Evolutionary conservation across 2,329 filamentous ascomycete genomes (phyloP), one percentile per base, ranked within the genome.

Genomic region (Clathrospora elynae): DNA sequence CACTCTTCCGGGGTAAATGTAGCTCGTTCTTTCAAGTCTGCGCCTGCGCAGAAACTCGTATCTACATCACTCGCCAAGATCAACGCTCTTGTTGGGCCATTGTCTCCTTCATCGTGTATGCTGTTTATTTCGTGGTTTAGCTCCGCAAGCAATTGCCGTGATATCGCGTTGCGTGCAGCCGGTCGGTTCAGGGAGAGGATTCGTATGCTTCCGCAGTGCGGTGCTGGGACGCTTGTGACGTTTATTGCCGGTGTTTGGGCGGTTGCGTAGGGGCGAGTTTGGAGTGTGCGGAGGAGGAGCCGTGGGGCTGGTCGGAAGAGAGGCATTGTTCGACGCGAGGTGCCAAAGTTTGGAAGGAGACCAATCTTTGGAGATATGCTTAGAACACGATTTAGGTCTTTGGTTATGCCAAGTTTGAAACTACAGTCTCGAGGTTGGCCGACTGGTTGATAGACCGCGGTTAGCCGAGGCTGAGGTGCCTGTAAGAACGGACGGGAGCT

Each of bases 161-260:
- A 97, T 65, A 99, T 88, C 55, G 93, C 93, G 72, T 99, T 99
- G 63, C 92, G 87, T 23, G 91, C 86, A 6, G 81, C 71, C 0
- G 90, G 90, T 3, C 90, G 82, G 74, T 96, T 93, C 55, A 99
- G 81, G 49, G 92, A 86, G 42, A 97, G 83, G 53, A 97, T 80
- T 46, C 90, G 86, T 72, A 97, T 93, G 73, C 86, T 87, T 53
- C 92, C 93, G 12, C 83, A 83, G 63, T 86, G 82, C 0, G 90
- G 85, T 2, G 90, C 88, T 29, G 88, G 86, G 34, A 96, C 73
- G 70, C 86, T 84, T 48, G 83, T 85, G 55, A 88, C 80, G 64
- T 85, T 84, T 71, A 95, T 75, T 33, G 85, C 72, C 30, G 70
- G 72, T 8, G 82, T 76, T 36, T 68, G 71, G 11, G 77, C 69